phyloP scores from a whole-genome alignment of 1,284 basidiomycete species.

The Cryptococcus wingfieldii region DNA sequence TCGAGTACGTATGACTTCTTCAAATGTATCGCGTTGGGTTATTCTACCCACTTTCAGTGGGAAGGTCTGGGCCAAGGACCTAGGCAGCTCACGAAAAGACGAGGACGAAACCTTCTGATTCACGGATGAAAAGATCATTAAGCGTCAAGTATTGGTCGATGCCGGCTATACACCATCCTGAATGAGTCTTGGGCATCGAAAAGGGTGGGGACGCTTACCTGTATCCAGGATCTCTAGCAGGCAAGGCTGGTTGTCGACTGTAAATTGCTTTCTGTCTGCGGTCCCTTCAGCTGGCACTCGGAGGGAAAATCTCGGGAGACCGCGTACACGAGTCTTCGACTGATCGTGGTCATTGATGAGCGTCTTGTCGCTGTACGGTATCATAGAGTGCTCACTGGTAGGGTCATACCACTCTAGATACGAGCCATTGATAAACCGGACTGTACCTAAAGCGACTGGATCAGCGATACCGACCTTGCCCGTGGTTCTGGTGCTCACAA shows the following conservation, averaged over 20 bases:
- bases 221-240: conserved; percentile 42
- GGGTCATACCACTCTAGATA: conserved; percentile 40
- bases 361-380: neutral
- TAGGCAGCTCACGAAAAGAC: conserved; percentile 32
- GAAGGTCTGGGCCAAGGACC: neutral
- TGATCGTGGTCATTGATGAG: conserved; percentile 36
- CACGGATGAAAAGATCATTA: conserved; percentile 34
- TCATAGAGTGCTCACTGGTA: conserved; percentile 26
- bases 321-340: neutral
- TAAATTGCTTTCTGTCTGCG: neutral
- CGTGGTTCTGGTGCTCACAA: too few species aligned
- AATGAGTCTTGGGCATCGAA: neutral
- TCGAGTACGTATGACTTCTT: conserved; percentile 25
- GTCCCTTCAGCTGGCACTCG: neutral
- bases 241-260: conserved; percentile 30
- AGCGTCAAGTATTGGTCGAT: conserved; percentile 35
- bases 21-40: conserved; percentile 26
- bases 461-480: too few species aligned
- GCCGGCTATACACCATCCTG: conserved; percentile 19
- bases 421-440: conserved; percentile 34
- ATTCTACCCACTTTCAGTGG: conserved; percentile 11
- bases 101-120: conserved; percentile 37
- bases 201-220: conserved; percentile 12
- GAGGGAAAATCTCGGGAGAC: neutral
- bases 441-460: conserved; percentile 8